A percentile compares a stretch with the other conserved stretches of the same genome.
Evolutionary conservation across 2,329 filamentous ascomycete genomes (phyloP).

Genomic region (Apiospora saccharicola): DNA sequence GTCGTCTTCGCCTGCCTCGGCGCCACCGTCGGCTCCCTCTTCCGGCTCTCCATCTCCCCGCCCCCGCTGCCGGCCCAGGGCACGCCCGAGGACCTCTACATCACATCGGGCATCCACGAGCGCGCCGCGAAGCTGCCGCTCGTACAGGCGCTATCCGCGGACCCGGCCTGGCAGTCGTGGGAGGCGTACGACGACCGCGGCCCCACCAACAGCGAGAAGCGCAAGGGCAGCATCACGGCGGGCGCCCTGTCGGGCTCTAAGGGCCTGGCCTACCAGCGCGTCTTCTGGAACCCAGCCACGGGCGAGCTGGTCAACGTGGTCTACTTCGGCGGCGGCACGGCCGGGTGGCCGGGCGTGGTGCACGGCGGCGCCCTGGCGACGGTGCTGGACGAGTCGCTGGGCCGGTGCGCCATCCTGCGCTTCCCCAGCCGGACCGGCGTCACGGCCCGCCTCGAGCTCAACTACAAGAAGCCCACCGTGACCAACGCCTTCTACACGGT

Average conservation of each 20-base stretch:
- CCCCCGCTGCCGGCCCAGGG: slow-evolving; percentile 49
- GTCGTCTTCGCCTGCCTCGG: slow-evolving; percentile 51
- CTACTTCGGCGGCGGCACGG: slow-evolving; percentile 69
- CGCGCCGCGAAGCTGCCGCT: slow-evolving; percentile 55
- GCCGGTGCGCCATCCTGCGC: slow-evolving; percentile 63
- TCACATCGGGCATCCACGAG: slow-evolving; percentile 49
- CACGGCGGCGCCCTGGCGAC: slow-evolving; percentile 77
- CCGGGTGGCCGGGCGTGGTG: slow-evolving; percentile 75
- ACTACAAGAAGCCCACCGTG: slow-evolving; percentile 67
- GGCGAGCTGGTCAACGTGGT: slow-evolving; percentile 69
- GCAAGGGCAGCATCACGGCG: slow-evolving; percentile 45
- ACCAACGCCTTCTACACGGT: slow-evolving; percentile 71
- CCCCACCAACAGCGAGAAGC: slow-evolving; percentile 22
- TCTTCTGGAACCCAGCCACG: slow-evolving; percentile 68
- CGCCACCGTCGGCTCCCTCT: slow-evolving; percentile 45
- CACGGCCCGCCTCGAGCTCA: slow-evolving; percentile 64
- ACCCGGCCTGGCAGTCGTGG: slow-evolving; percentile 51
- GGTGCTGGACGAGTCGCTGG: slow-evolving; percentile 72
- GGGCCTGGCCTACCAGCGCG: slow-evolving; percentile 61
- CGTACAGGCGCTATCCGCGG: slow-evolving; percentile 53
- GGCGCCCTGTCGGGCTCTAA: slow-evolving; percentile 51
- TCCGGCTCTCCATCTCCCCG: slow-evolving; percentile 51
- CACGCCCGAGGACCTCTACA: slow-evolving; percentile 49
- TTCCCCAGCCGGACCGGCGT: slow-evolving; percentile 60
- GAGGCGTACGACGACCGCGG: slow-evolving; percentile 46